phyloP scores from a whole-genome alignment of 768 basidiomycete species.

The Pulveroboletus sp. region DNA sequence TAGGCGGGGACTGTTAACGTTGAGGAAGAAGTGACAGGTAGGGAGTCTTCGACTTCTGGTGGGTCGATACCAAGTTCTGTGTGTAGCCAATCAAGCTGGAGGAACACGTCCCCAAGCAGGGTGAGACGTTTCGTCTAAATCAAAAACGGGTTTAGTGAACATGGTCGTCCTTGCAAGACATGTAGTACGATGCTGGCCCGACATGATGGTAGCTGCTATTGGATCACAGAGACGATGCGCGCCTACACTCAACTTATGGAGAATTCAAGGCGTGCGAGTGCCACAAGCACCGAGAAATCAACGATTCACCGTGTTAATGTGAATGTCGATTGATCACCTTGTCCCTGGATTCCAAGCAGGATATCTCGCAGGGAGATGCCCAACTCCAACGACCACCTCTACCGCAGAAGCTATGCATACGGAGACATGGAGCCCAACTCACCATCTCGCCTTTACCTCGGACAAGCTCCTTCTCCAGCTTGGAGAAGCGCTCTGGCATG shows the following conservation, averaged over 20 bases:
- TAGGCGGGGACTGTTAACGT: slow-evolving; percentile 36
- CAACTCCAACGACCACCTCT: neutral
- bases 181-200: neutral
- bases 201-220: neutral
- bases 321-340: neutral
- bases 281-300: neutral
- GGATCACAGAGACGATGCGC: neutral
- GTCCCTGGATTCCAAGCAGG: neutral
- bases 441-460: slow-evolving; percentile 85
- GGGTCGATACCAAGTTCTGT: slow-evolving; percentile 73
- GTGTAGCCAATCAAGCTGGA: slow-evolving; percentile 79
- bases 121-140: slow-evolving; percentile 60
- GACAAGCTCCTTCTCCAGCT: slow-evolving; percentile 78
- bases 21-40: slow-evolving; percentile 31
- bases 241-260: neutral
- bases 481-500: slow-evolving; percentile 73
- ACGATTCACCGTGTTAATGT: neutral
- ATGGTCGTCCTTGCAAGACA: neutral
- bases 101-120: slow-evolving; percentile 56
- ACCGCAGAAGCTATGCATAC: neutral
- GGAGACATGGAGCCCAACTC: slow-evolving; percentile 26
- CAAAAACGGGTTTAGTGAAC: slow-evolving; percentile 1
- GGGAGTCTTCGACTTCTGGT: slow-evolving; percentile 47
- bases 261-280: neutral
- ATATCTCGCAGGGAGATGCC: neutral